A percentile compares a stretch with the other conserved stretches of the same genome.
These are phyloP conservation scores for Elongisporangium prolatum DNA, from an alignment of 352 stramenopile genomes.

Conservation along the genomic window DNA sequence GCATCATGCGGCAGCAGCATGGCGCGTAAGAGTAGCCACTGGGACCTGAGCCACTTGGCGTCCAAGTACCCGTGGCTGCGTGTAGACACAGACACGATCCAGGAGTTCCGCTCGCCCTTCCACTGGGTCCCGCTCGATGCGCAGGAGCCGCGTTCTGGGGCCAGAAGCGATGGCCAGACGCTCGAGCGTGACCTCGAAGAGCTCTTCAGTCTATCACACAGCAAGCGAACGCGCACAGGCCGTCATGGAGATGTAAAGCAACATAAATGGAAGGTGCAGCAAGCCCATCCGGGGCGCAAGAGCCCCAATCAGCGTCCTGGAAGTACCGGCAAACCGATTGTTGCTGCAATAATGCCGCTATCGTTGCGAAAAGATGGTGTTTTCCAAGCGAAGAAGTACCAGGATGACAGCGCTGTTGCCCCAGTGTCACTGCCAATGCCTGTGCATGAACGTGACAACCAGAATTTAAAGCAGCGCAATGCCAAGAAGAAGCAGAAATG, in stretches of 20 bases:
- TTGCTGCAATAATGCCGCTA: not conserved
- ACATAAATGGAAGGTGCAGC: not conserved
- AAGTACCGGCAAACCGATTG: not conserved
- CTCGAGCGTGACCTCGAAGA: conserved; percentile 2
- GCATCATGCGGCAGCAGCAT: conserved; percentile 16
- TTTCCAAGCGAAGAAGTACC: not conserved
- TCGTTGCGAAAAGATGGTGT: not conserved
- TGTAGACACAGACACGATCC: conserved; percentile 51
- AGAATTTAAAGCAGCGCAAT: not conserved
- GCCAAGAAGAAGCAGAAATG: conserved; percentile 1
- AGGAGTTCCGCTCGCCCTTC: conserved; percentile 65
- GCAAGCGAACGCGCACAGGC: not conserved
- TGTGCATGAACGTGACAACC: not conserved
- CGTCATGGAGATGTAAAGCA: not conserved
- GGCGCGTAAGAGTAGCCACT: conserved; percentile 7
- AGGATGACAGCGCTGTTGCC: not conserved
- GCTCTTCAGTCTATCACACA: conserved; percentile 11
- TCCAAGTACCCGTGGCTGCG: conserved; percentile 78
- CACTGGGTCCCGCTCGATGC: conserved; percentile 21
- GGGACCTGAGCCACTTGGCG: conserved; percentile 52
- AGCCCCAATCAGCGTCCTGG: not conserved
- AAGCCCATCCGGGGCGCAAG: not conserved
- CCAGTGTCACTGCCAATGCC: conserved; percentile 1
- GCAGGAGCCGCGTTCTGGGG: not conserved
- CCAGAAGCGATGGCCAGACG: not conserved